A percentile compares a stretch with the other conserved stretches of the same genome.
Evolutionary conservation across 257 asterid genomes (phyloP).

Genomic region (Solanum medicagineum): DNA sequence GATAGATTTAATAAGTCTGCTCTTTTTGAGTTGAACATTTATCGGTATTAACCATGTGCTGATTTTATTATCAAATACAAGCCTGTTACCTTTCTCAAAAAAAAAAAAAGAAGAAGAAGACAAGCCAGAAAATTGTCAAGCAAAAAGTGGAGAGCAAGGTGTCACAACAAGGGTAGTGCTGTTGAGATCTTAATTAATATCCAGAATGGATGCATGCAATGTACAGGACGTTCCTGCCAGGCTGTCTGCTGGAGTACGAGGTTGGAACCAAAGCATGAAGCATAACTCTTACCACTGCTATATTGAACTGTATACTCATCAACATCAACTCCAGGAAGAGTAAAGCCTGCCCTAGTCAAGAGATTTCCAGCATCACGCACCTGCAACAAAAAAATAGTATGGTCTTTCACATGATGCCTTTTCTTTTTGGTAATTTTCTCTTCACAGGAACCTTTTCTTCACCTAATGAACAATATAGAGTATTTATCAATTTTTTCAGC

Average conservation of each 20-base stretch:
- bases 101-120: background rate
- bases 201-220: background rate
- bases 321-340: constrained; percentile 94
- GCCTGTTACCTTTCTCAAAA: background rate
- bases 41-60: background rate
- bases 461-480: background rate
- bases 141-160: background rate
- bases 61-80: background rate
- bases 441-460: background rate
- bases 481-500: background rate
- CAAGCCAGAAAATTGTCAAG: background rate
- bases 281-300: constrained; percentile 42
- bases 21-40: background rate
- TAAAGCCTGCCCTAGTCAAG: constrained; percentile 87
- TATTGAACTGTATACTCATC: constrained; percentile 85
- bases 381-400: constrained; percentile 17
- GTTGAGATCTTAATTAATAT: background rate
- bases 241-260: background rate
- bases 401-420: background rate
- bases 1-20: background rate
- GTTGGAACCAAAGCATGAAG: background rate
- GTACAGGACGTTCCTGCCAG: background rate
- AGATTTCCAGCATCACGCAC: constrained; percentile 98
- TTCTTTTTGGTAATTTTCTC: background rate
- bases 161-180: background rate